Evolutionary conservation across 2,329 filamentous ascomycete genomes (phyloP), one percentile per base, ranked within the genome.

Genomic region (Fusarium sp.): DNA sequence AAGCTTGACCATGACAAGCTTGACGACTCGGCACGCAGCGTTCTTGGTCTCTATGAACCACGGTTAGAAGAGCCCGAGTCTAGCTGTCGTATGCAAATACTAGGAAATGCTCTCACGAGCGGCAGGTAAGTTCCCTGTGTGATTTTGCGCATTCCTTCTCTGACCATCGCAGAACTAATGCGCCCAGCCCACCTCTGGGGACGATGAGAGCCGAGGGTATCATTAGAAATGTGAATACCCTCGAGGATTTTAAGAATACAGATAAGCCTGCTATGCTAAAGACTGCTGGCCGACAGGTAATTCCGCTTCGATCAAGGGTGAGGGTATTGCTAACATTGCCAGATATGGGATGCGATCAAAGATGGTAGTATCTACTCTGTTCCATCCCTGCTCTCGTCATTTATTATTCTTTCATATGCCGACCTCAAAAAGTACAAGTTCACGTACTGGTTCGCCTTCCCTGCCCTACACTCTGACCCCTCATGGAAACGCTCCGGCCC

Each of bases 1-100:
- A 99, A 99, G 82, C 94, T 99, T 78, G 94, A 98, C 79, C 91
- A 97, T 86, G 96, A 98, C 83, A 97, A 95, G 82, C 92, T 99
- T 52, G 93, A 98, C 82, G 95, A 97, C 80, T 97, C 95, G 11
- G 92, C 94, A 24, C 92, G 95, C 44, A 91, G 91, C 63, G 87
- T 98, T 4, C 86, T 97, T 31, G 96, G 96, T 6, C 82, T 97
- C 43, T 99, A 99, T 79, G 94, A 98, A 81, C 90, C 96, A 71
- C 91, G 92, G 43, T 84, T 90, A 42, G 91, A 93, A 72, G 82
- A 90, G 39, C 89, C 93, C 1, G 90, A 92, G 72, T 87, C 91
- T 56, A 96, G 93, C 72, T 93, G 92, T 79, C 92, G 91, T 77
- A 94, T 98, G 88, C 95, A 97, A 80, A 91, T 99, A 63, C 88